phyloP scores from a whole-genome alignment of 345 rosid genomes.

The Triadica sebifera region DNA sequence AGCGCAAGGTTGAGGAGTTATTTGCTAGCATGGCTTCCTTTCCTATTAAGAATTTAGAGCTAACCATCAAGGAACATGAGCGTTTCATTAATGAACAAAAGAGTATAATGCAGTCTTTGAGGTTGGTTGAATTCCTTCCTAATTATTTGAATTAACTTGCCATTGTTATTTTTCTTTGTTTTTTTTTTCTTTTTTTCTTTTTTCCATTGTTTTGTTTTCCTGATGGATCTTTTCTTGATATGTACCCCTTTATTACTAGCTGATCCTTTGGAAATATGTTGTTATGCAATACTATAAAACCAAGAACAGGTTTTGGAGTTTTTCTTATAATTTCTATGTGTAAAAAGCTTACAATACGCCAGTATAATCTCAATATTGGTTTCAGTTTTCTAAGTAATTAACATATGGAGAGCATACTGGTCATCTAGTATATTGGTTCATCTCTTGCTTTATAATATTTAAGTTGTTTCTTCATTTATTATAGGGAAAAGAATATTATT shows the following conservation, averaged over 20 bases:
- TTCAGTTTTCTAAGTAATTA: neutral
- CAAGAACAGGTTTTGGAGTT: neutral
- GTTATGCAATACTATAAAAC: neutral
- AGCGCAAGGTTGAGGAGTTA: conserved; percentile 71
- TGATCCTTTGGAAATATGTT: neutral
- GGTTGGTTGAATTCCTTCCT: conserved; percentile 45
- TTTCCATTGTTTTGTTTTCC: no score
- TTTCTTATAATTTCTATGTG: neutral
- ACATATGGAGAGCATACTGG: neutral
- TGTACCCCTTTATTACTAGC: neutral
- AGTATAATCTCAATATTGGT: neutral
- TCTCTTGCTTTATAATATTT: no score
- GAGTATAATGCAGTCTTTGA: conserved; percentile 91
- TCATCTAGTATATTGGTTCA: no score
- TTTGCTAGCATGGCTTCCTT: conserved; percentile 50
- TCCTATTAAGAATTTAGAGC: conserved; percentile 56
- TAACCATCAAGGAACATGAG: conserved; percentile 60
- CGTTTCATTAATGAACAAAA: conserved; percentile 67
- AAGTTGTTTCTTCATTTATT: no score
- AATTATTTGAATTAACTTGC: neutral
- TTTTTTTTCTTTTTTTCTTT: neutral
- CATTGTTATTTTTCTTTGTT: neutral
- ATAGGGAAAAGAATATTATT: no score
- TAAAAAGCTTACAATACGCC: neutral
- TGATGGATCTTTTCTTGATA: neutral